Conservation (phyloP, 495 filamentous ascomycete genomes). For the Penicillium parvum region DNA sequence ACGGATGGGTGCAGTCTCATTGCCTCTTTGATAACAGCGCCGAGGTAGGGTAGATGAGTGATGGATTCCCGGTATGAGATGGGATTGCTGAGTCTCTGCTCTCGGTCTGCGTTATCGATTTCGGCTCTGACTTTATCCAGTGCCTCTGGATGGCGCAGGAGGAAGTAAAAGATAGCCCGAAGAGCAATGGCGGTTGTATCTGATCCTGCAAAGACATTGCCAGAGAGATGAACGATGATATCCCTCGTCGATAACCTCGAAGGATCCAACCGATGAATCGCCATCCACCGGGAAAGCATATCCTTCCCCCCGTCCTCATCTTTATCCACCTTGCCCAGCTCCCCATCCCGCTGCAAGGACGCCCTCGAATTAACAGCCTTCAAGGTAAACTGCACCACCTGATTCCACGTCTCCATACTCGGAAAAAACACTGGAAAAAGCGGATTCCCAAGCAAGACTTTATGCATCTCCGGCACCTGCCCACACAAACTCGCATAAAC, state of each 20-base stretch:
- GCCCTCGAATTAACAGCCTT: conserved; percentile 19
- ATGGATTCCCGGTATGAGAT: conserved; percentile 42
- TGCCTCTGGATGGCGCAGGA: conserved; percentile 48
- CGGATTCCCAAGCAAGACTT: conserved; percentile 30
- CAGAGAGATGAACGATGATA: conserved; percentile 26
- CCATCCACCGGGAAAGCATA: conserved; percentile 30
- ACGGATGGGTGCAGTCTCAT: conserved; percentile 58
- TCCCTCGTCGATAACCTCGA: conserved; percentile 21
- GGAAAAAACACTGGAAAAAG: conserved; percentile 34
- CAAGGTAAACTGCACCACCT: conserved; percentile 27
- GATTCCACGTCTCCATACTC: conserved; percentile 32
- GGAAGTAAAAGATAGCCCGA: conserved; percentile 56
- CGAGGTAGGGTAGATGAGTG: conserved; percentile 45
- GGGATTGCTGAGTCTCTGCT: conserved; percentile 15
- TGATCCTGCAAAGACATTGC: conserved; percentile 40
- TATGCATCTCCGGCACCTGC: conserved; percentile 31
- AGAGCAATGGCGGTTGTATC: conserved; percentile 60
- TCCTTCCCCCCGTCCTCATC: conserved; percentile 18
- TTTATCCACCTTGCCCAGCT: conserved; percentile 14
- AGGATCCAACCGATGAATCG: conserved; percentile 22
- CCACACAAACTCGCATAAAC: conserved; percentile 24
- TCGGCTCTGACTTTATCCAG: conserved; percentile 47
- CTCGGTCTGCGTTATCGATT: conserved; percentile 44
- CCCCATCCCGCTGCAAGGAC: conserved; percentile 31
- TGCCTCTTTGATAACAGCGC: conserved; percentile 55